These are phyloP conservation scores for Fusarium tanahbumbuense DNA, from an alignment of 2,329 filamentous ascomycete genomes.

Conservation along the genomic window DNA sequence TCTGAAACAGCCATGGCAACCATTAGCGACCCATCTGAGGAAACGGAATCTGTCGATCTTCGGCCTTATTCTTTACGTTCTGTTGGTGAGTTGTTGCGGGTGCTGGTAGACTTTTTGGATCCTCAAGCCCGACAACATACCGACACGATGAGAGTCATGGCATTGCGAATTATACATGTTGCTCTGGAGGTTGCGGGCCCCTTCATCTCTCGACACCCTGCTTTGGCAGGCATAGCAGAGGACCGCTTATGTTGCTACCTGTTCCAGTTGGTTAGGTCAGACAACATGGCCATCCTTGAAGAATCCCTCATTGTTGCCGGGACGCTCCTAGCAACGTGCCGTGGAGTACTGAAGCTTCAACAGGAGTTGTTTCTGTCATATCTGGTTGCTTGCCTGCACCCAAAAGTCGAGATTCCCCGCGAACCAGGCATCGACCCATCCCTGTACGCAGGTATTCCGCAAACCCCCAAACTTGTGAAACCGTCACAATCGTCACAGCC, in stretches of 20 bases:
- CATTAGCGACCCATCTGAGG: slow-evolving; percentile 52
- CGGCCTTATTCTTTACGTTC: slow-evolving; percentile 94
- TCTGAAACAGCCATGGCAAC: slow-evolving; percentile 48
- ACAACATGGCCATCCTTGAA: slow-evolving; percentile 94
- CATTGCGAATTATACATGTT: slow-evolving; percentile 94
- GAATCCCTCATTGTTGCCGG: slow-evolving; percentile 93
- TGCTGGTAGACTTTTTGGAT: slow-evolving; percentile 92
- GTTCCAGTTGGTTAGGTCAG: slow-evolving; percentile 95
- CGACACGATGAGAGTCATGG: slow-evolving; percentile 97
- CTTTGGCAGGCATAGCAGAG: slow-evolving; percentile 86
- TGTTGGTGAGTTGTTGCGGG: slow-evolving; percentile 92
- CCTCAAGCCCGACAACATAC: slow-evolving; percentile 93
- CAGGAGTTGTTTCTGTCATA: slow-evolving; percentile 97
- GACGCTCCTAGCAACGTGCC: slow-evolving; percentile 89
- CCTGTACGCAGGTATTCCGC: slow-evolving; percentile 92
- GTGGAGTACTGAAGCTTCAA: slow-evolving; percentile 90
- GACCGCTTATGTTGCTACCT: slow-evolving; percentile 93
- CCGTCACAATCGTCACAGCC: slow-evolving; percentile 74
- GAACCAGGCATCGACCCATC: slow-evolving; percentile 91
- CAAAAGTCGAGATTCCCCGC: slow-evolving; percentile 90
- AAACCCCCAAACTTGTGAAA: slow-evolving; percentile 88
- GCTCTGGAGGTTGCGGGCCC: slow-evolving; percentile 95
- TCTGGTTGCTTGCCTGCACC: slow-evolving; percentile 91
- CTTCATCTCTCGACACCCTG: slow-evolving; percentile 92
- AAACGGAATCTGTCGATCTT: slow-evolving; percentile 67